Evolutionary conservation across 2,329 filamentous ascomycete species (phyloP).

Genomic region (Pseudocercospora eumusae): DNA sequence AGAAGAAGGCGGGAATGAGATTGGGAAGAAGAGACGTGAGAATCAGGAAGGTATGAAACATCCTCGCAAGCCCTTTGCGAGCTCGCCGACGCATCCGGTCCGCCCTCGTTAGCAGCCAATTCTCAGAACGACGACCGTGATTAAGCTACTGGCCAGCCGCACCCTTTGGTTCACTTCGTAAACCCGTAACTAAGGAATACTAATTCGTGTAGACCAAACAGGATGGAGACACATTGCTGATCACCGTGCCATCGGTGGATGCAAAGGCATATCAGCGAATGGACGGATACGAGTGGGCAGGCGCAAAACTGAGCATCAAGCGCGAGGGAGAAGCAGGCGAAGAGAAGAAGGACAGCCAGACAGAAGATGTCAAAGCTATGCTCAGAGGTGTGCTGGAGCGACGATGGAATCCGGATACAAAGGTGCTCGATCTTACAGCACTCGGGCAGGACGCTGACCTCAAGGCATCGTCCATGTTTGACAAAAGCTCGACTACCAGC

Average conservation of each 20-base stretch:
- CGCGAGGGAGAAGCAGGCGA: slow-evolving; percentile 29
- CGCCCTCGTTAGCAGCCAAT: slow-evolving; percentile 34
- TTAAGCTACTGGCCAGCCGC: slow-evolving; percentile 24
- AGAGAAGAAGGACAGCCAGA: slow-evolving; percentile 37
- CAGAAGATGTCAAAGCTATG: slow-evolving; percentile 61
- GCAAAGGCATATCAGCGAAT: slow-evolving; percentile 41
- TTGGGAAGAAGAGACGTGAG: slow-evolving; percentile 38
- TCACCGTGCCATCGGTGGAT: slow-evolving; percentile 43
- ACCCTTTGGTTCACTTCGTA: not conserved
- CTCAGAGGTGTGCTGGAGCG: slow-evolving; percentile 70
- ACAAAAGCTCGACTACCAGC: slow-evolving; percentile 66
- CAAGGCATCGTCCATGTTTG: slow-evolving; percentile 73
- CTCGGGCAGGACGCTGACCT: slow-evolving; percentile 73
- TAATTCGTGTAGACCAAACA: slow-evolving; percentile 24
- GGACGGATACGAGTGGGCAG: slow-evolving; percentile 46
- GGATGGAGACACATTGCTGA: slow-evolving; percentile 41
- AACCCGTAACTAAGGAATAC: not conserved
- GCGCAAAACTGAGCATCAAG: slow-evolving; percentile 43
- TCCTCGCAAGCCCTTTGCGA: slow-evolving; percentile 25
- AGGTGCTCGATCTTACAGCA: slow-evolving; percentile 79
- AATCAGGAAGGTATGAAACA: slow-evolving; percentile 40
- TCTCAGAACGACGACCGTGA: slow-evolving; percentile 38
- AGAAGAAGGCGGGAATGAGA: slow-evolving; percentile 43
- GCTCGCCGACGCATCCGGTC: slow-evolving; percentile 31
- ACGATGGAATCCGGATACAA: slow-evolving; percentile 70